These are phyloP conservation scores for Solanum chmielewskii DNA, from an alignment of 257 asterid genomes.

Conservation along the genomic window DNA sequence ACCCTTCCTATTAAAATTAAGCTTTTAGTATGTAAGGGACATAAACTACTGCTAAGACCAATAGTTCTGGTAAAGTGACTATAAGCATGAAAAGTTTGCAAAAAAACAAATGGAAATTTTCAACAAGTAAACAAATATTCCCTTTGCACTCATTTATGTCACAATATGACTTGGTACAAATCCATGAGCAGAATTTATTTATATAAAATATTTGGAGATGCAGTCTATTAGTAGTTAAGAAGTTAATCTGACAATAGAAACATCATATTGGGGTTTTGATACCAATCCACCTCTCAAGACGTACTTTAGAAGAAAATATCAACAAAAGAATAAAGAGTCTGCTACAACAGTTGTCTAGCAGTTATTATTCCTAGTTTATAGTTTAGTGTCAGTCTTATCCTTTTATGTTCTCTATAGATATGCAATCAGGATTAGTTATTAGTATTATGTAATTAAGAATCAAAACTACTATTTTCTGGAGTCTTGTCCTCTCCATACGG, in stretches of 20 bases:
- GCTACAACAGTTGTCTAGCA: no score
- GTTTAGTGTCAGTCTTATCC: no score
- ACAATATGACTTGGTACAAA: background rate
- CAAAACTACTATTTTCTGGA: no score
- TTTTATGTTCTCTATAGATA: no score
- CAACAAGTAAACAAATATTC: background rate
- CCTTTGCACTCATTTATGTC: background rate
- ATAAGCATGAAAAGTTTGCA: background rate
- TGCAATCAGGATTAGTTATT: no score
- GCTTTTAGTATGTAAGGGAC: background rate
- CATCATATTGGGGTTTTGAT: background rate
- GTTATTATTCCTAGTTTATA: no score
- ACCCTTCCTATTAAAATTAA: conserved; percentile 12
- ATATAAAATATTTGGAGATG: background rate
- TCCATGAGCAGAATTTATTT: background rate
- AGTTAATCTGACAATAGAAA: background rate
- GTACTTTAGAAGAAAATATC: no score
- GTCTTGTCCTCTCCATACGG: no score
- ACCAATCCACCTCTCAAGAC: no score
- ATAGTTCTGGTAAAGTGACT: background rate
- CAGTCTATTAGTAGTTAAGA: background rate
- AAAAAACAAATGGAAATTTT: background rate
- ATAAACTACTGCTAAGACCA: background rate
- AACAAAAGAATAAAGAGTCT: no score
- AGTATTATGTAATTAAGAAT: no score